Evolutionary conservation across 148 eudicot species (phyloP).

Genomic region (Linanthus parryae): DNA sequence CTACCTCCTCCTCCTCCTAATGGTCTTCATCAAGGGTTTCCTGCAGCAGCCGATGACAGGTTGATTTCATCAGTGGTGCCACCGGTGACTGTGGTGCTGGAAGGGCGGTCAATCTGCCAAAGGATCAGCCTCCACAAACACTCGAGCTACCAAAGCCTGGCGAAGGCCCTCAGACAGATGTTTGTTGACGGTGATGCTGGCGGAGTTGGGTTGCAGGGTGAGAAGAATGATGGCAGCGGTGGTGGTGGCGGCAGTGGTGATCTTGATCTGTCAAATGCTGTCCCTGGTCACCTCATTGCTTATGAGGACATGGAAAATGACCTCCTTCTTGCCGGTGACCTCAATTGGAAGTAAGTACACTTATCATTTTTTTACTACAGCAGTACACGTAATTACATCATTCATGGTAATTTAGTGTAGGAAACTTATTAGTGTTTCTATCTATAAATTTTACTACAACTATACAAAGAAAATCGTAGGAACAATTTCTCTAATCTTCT

Average conservation of each 20-base stretch:
- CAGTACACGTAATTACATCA: background rate
- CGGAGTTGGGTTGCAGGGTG: background rate
- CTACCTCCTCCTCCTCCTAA: no score
- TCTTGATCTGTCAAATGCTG: constrained; percentile 57
- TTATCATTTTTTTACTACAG: background rate
- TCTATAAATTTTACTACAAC: no score
- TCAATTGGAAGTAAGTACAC: constrained; percentile 69
- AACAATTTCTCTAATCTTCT: background rate
- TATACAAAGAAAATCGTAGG: no score
- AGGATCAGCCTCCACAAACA: constrained; percentile 64
- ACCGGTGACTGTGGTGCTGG: constrained; percentile 76
- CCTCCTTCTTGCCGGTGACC: constrained; percentile 88
- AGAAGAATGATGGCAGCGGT: background rate
- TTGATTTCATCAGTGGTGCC: constrained; percentile 41
- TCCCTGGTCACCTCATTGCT: constrained; percentile 78
- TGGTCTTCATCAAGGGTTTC: constrained; percentile 3
- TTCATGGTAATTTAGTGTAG: no score
- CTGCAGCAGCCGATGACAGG: constrained; percentile 20
- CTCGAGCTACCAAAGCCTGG: constrained; percentile 52
- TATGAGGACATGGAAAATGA: constrained; percentile 88
- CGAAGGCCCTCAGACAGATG: constrained; percentile 57
- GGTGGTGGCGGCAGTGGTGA: background rate
- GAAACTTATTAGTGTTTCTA: no score
- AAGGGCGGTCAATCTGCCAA: constrained; percentile 85
- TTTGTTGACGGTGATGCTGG: constrained; percentile 28